Evolutionary conservation across 2,329 filamentous ascomycete species (phyloP), one percentile per base, ranked within the genome.

Genomic region (Colletotrichum coccodes): DNA sequence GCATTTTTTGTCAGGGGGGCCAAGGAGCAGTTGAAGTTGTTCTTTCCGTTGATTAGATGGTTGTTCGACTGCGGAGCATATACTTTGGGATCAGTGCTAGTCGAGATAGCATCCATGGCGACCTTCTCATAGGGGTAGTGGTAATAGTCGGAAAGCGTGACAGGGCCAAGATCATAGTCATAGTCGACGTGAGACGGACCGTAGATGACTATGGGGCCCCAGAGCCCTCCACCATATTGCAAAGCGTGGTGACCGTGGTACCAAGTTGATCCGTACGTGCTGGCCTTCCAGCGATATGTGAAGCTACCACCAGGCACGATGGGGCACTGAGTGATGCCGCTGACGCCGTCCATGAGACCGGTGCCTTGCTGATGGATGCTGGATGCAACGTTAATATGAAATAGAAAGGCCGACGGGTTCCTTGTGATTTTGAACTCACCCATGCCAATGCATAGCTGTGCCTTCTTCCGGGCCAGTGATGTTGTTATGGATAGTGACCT

Each of bases 81-180:
- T 2, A 82, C 80, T 78, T 82, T 87, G n/a, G 42, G 16, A 7
- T 85, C 80, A 2, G 84, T 74, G 0, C 72, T 74, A 0, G 78
- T 78, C 3, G 80, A 77, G 85, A 79, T 5, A 88, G 78, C 4
- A 75, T 76, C 0, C 80, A 78, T 80, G 87, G 86, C 74, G 87
- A 80, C 23, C 57, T 81, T 80, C 7, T 80, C 78, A 0, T 79
- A 79, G 21, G 76, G 74, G 6, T 85, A 79, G 66, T 90, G 87
- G 73, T 90, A 90, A 86, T 87, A 90, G 72, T 90, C 88, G 4
- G 85, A 86, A 34, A 90, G 73, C 0, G 85, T 88, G 6, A 90
- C 70, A 0, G 85, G 80, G 12, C 89, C 89, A 0, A 90, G 78
- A 73, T 91, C 89, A 57, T 85, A 80, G 62, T 91, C 87, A 73